A percentile compares a stretch with the other conserved stretches of the same genome.
Evolutionary conservation across 768 basidiomycete species (phyloP).

Genomic region (Rhodocollybia butyracea): DNA sequence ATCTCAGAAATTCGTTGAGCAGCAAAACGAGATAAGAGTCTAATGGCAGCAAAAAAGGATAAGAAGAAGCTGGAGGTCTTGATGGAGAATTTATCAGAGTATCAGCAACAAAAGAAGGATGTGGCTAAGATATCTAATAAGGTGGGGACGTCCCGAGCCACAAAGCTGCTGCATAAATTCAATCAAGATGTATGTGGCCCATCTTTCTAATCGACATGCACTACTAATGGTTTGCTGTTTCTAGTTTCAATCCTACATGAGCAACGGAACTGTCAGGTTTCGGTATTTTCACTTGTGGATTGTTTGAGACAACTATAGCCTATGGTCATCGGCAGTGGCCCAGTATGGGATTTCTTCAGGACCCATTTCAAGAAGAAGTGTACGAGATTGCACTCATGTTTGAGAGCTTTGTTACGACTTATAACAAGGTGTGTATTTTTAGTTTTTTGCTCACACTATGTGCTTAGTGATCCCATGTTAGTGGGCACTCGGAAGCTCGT

Average conservation of each 20-base stretch:
- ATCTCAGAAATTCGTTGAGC: neutral
- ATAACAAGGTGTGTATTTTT: neutral
- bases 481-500: neutral
- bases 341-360: neutral
- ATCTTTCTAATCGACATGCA: neutral
- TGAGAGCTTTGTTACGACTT: neutral
- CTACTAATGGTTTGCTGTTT: neutral
- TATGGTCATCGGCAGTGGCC: neutral
- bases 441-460: neutral
- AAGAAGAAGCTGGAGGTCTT: neutral
- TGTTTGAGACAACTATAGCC: neutral
- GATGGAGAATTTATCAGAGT: neutral
- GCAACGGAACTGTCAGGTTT: neutral
- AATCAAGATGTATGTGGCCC: neutral
- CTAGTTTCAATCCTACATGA: neutral
- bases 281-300: neutral
- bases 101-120: neutral
- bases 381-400: neutral
- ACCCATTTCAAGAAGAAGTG: neutral
- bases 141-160: neutral
- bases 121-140: neutral
- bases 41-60: neutral
- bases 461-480: neutral
- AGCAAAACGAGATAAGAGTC: neutral
- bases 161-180: neutral